Evolutionary conservation across 2,329 filamentous ascomycete genomes (phyloP), one percentile per base, ranked within the genome.

Genomic region (Lizonia empirigonia): DNA sequence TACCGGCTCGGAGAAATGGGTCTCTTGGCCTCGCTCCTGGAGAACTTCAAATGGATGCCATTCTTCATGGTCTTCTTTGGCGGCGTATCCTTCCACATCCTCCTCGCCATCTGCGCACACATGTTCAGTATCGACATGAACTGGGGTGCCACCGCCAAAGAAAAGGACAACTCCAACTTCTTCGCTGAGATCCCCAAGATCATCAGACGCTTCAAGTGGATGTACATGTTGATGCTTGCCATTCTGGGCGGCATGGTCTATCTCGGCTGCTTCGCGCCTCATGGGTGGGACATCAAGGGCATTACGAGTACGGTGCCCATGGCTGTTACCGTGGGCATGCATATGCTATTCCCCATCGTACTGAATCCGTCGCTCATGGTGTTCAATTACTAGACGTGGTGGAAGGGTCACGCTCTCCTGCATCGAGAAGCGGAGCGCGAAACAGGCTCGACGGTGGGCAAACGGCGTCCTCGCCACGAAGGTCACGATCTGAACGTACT

Each of bases 111-210:
- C 34, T 76, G 93, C 36, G 81, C 86, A 2, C 90, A 93, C 76
- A 90, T 92, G 85, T 90, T 93, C 69, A 86, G 89, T 75, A 85
- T 92, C 67, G 82, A 93, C 74, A 92, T 92, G 87, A 85, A 82
- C 2, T 92, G 89, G 89, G 89, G 89, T 41, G 85, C 89, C 1
- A 93, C 90, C 0, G 82, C 85, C 38, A 93, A 93, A 75, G 90
- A 94, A 76, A 85, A 84, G 40, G 87, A 90, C 67, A 87, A 88
- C 69, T 88, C 86, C 34, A 90, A 90, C 74, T 93, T 93, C 74
- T 92, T 91, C 75, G 89, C 89, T 55, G 89, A 92, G 70, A 82
- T 91, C 18, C 88, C 89, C 32, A 89, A 87, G 70, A 87, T 93
- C 39, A 71, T 92, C 44, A 87, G 86, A 75, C 85, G 84, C 73